Conservation (phyloP, 345 rosid genomes). For the Salix purpurea region DNA sequence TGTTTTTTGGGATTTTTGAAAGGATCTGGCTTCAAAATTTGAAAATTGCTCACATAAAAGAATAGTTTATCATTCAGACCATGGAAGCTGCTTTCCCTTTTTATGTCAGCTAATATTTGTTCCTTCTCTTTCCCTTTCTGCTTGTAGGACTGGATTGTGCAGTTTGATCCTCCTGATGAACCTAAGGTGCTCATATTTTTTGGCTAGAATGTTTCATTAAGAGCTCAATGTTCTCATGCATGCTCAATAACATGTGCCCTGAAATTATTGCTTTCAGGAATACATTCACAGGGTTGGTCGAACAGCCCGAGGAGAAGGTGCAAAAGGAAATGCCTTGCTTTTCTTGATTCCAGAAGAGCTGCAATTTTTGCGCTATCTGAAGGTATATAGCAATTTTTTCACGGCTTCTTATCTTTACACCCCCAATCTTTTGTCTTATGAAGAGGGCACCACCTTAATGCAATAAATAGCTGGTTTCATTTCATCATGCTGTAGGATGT, state of each 20-base stretch:
- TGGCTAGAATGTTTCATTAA: not conserved
- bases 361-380: conserved; percentile 79
- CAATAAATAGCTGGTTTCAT: not conserved
- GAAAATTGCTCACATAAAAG: not conserved
- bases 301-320: conserved; percentile 99
- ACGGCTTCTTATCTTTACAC: not conserved
- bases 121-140: conserved; percentile 1
- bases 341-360: conserved; percentile 92
- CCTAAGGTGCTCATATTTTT: conserved; percentile 52
- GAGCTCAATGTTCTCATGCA: not conserved
- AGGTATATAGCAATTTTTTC: conserved; percentile 38
- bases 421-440: not conserved
- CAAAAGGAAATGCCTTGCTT: conserved; percentile 87
- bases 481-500: not conserved
- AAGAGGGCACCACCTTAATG: not conserved
- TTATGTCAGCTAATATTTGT: not conserved
- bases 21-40: not conserved
- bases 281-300: conserved; percentile 99
- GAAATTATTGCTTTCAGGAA: conserved; percentile 50
- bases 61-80: not conserved
- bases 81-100: not conserved
- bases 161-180: conserved; percentile 98
- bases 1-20: not conserved
- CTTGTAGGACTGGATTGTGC: conserved; percentile 94
- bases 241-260: conserved; percentile 1